phyloP scores from a whole-genome alignment of 208 protist species.

The Phytomonas sp. region DNA sequence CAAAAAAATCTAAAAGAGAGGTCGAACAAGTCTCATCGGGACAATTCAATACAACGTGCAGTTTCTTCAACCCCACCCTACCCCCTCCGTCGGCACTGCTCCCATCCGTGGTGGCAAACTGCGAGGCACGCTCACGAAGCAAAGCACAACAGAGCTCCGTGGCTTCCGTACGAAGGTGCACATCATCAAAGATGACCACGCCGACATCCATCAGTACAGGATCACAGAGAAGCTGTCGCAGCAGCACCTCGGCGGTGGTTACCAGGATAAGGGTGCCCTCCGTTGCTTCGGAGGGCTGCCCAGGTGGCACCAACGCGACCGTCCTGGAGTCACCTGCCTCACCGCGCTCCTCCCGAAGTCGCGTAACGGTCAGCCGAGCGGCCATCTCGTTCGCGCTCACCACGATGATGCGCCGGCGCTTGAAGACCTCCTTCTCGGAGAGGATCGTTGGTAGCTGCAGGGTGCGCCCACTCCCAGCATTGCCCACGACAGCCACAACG shows the following conservation, averaged over 20 bases:
- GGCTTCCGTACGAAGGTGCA: conserved; percentile 52
- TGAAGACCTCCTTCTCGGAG: conserved; percentile 79
- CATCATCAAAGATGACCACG: conserved; percentile 79
- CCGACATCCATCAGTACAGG: conserved; percentile 59
- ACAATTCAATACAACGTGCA: conserved; percentile 69
- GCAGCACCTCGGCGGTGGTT: conserved; percentile 72
- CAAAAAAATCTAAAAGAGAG: conserved; percentile 47
- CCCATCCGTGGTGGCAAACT: not conserved
- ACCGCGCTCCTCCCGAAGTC: conserved; percentile 81
- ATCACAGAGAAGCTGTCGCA: conserved; percentile 77
- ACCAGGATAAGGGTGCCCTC: conserved; percentile 59
- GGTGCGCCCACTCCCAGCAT: conserved; percentile 47
- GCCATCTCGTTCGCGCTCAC: conserved; percentile 50
- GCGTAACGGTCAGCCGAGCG: conserved; percentile 42
- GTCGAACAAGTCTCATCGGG: conserved; percentile 45
- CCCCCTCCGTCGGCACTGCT: conserved; percentile 4
- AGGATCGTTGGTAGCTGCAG: conserved; percentile 74
- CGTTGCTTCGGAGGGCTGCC: conserved; percentile 28
- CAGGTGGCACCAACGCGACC: conserved; percentile 36
- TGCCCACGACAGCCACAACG: conserved; percentile 56
- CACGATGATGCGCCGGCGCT: conserved; percentile 62
- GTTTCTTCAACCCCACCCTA: conserved; percentile 1
- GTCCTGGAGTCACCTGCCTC: conserved; percentile 46
- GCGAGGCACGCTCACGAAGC: conserved; percentile 31
- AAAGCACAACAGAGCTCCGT: conserved; percentile 70